phyloP scores from a whole-genome alignment of 495 filamentous ascomycete genomes.

The Annulohypoxylon nitens region DNA sequence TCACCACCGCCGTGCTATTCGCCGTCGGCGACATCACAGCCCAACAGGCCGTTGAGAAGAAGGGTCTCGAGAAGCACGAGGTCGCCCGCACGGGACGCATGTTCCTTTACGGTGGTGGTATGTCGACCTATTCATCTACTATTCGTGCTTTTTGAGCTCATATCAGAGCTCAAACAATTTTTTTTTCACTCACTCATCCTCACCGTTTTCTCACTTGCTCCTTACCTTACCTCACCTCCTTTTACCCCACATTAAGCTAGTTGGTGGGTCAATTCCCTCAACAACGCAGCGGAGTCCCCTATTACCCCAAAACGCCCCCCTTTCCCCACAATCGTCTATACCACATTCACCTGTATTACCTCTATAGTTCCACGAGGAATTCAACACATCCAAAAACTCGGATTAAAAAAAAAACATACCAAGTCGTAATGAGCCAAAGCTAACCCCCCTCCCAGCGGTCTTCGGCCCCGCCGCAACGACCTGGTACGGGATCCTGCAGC shows the following conservation, averaged over 20 bases:
- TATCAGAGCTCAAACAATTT: background rate
- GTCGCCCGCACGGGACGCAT: constrained; percentile 85
- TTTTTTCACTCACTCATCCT: constrained; percentile 17
- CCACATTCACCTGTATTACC: background rate
- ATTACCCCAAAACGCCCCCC: constrained; percentile 6
- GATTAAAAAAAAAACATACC: constrained; percentile 4
- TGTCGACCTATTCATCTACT: constrained; percentile 46
- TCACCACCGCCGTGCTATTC: constrained; percentile 90
- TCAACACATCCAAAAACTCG: background rate
- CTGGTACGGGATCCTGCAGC: constrained; percentile 84
- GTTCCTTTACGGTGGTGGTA: constrained; percentile 92
- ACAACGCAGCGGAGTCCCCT: background rate
- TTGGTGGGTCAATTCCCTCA: constrained; percentile 32
- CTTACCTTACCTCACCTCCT: constrained; percentile 27
- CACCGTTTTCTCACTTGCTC: constrained; percentile 23
- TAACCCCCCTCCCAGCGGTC: constrained; percentile 67
- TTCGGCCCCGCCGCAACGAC: constrained; percentile 92
- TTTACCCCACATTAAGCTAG: constrained; percentile 28
- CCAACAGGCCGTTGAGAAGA: constrained; percentile 92
- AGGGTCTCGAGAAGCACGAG: constrained; percentile 83
- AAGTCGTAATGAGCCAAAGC: background rate
- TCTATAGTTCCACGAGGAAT: too few relatives aligned
- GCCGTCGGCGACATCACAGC: constrained; percentile 90
- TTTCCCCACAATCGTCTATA: background rate
- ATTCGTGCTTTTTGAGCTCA: constrained; percentile 18